A percentile compares a stretch with the other conserved stretches of the same genome.
Evolutionary conservation across 495 filamentous ascomycete genomes (phyloP).

Genomic region (Lichenothelia convexa): DNA sequence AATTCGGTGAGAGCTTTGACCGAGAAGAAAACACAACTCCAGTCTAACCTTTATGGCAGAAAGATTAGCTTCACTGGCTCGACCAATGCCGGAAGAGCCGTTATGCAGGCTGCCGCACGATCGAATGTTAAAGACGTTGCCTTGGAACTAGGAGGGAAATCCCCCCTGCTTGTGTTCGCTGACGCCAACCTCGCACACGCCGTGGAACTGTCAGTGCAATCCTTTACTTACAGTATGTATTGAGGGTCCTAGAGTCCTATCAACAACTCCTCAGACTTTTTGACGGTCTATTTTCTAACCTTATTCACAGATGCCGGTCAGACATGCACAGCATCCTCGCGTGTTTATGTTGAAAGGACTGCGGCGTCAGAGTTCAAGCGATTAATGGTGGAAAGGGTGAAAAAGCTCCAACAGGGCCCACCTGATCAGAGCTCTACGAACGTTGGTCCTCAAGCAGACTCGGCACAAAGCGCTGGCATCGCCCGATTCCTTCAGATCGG

Average conservation of each 20-base stretch:
- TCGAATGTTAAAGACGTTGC: constrained; percentile 21
- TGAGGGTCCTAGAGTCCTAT: constrained; percentile 82
- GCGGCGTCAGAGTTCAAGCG: constrained; percentile 19
- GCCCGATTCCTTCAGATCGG: constrained; percentile 17
- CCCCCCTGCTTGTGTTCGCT: constrained; percentile 19
- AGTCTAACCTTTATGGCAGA: constrained; percentile 51
- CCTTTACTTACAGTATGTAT: constrained; percentile 22
- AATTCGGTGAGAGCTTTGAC: too few relatives aligned
- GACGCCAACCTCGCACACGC: constrained; percentile 21
- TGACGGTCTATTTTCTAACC: constrained; percentile 26
- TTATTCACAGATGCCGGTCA: constrained; percentile 6
- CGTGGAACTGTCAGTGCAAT: constrained; percentile 7
- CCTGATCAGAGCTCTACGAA: constrained; percentile 9
- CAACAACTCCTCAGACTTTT: constrained; percentile 50
- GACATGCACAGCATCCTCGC: constrained; percentile 13
- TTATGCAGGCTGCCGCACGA: constrained; percentile 17
- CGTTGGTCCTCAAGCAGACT: constrained; percentile 20
- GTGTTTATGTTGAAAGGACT: constrained; percentile 17
- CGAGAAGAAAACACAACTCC: constrained; percentile 51
- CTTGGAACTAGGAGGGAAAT: constrained; percentile 23
- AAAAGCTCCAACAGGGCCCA: constrained; percentile 14
- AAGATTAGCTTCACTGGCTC: constrained; percentile 23
- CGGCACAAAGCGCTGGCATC: constrained; percentile 20
- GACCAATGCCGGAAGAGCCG: constrained; percentile 14
- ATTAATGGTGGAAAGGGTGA: constrained; percentile 15